Evolutionary conservation across 345 rosid species (phyloP).

Genomic region (Melaleuca quinquenervia): DNA sequence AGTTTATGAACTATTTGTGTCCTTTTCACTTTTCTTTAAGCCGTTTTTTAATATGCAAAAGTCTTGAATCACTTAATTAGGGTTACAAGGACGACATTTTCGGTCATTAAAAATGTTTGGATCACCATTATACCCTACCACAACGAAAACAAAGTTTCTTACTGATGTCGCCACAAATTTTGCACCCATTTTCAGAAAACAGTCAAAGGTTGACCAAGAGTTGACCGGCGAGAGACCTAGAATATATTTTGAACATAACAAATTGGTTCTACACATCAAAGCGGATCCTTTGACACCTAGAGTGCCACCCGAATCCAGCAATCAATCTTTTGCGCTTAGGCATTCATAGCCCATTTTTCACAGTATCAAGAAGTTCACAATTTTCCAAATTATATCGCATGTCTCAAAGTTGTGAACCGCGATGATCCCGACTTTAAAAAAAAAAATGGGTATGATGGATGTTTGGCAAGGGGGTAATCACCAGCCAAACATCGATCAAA

Average conservation of each 20-base stretch:
- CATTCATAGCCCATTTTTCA: neutral
- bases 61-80: neutral
- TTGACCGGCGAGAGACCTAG: neutral
- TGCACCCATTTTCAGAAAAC: neutral
- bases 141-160: neutral
- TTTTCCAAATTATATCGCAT: neutral
- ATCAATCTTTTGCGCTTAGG: neutral
- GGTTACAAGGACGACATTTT: neutral
- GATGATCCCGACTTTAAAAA: neutral
- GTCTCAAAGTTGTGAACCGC: neutral
- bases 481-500: neutral
- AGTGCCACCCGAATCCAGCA: neutral
- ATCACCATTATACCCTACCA: neutral
- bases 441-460: neutral
- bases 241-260: neutral
- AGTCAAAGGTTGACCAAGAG: neutral
- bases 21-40: neutral
- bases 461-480: neutral
- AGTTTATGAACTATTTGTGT: no score
- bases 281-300: neutral
- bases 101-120: neutral
- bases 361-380: neutral
- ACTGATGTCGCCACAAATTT: neutral
- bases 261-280: neutral
- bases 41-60: neutral